Base-by-base conservation (phyloP, 164 flowering plant species). In the Chimonanthus praecox region DNA sequence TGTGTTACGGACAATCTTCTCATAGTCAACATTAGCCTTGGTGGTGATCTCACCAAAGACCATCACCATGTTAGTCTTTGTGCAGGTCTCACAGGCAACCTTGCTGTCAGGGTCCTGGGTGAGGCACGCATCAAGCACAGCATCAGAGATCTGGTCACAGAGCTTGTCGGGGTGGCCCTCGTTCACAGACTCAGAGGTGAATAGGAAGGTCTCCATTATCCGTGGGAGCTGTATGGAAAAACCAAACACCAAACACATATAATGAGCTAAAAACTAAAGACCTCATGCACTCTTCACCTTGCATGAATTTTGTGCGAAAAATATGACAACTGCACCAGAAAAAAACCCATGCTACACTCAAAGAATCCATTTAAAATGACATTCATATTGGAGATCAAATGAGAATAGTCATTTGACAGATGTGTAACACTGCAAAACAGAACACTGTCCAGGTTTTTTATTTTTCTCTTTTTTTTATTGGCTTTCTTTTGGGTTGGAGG, bases 91-190 rank as follows among this genome's bases (percentile, higher is more conserved):
- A 13, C 91, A 88, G 11, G 91, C 91, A n/a, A 88, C 91, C 83
- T 87, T 88, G 83, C 90, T 87, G 67, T 88, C 92, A 9, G 90
- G 85, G 75, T 88, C 90, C 73, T 88, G 92, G 5, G 75, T 83
- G 5, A 88, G 81, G 85, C 92, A 88, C 43, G 92, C 92, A 73
- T 88, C 92, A 10, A 88, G 88, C n/a, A 88, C 85, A 1, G 92
- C 92, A 70, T 88, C 92, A 6, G 92, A 88, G 78, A 88, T 82
- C 86, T 87, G 92, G 67, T 88, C 92, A 49, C 92, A 88, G 49
- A 88, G 83, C 87, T 88, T 88, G 83, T 88, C 92, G 4, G 92
- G 92, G 80, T 88, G 92, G 3, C 92, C 92, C 83, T 88, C 90
- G 69, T 88, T 88, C 76, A 88, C 92, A 46, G 92, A 88, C 69